Base-by-base conservation (phyloP, 1,139 yeast genomes). In the Pneumocystis wakefieldiae region DNA sequence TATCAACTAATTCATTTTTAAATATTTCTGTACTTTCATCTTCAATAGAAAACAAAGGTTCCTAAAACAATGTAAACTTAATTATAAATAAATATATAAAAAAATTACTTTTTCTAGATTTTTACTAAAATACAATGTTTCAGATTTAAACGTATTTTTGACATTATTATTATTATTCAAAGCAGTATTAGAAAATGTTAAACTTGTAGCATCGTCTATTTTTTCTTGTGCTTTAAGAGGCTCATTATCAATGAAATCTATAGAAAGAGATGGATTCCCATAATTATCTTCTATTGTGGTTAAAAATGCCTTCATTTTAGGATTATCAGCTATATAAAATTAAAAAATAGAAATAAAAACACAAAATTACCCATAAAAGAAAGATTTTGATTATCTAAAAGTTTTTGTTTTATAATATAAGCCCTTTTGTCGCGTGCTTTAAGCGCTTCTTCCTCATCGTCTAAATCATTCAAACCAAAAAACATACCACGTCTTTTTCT, bases 261-360 rank as follows among this genome's bases (percentile, higher is more conserved):
- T 15, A 24, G 19, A 48, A 12, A 19, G 7, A 3, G 3, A 6
- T 10, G 10, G 12, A 24, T 48, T 24, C 24, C 24, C 55, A 5
- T 48, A n/a, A 48, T 48, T 48, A 41, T 84, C 91, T 57, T 86
- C 81, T 68, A 87, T 85, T 32, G 87, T 80, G 37, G 83, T 83
- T 70, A 86, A 85, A 71, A 89, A 89, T 0, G 96, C 91, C 67
- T 81, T 79, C 1, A 89, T 80, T 70, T 81, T 86, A 24, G 84
- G 83, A 69, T 80, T 80, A 35, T 75, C 75, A 2, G 80, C 77
- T 64, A 83, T 73, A 60, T 77, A 48, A 48, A 19, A 48, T 48
- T 48, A 48, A 24, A 39, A 48, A 48, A 48, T n/a, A 48, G 28
- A 19, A 24, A 48, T 12, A 24, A 24, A 6, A 48, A 48, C n/a